phyloP scores from a whole-genome alignment of 495 filamentous ascomycete genomes.

The Emericellopsis terricola region DNA sequence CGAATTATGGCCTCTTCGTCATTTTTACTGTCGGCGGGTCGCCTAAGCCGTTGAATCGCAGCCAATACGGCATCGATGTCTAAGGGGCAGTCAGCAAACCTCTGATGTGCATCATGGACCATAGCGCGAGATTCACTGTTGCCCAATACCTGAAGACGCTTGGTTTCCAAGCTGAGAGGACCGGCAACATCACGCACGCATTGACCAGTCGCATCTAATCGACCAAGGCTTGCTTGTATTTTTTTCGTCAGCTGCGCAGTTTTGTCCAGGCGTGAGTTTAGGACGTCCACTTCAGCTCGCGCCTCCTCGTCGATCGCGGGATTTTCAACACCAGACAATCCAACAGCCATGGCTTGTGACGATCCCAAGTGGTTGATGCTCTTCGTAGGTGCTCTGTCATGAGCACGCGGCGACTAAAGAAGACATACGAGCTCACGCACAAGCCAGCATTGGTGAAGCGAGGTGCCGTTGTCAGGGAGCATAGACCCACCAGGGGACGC shows the following conservation, averaged over 20 bases:
- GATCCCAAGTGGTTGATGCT: neutral
- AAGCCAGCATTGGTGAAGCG: no score
- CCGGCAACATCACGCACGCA: constrained; percentile 83
- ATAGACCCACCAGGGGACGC: no score
- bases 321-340: constrained; percentile 17
- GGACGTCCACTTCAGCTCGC: constrained; percentile 46
- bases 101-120: neutral
- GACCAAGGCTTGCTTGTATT: constrained; percentile 70
- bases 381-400: no score
- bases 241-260: constrained; percentile 70
- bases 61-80: constrained; percentile 74
- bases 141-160: constrained; percentile 65
- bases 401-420: no score
- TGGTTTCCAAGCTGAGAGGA: constrained; percentile 84
- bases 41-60: constrained; percentile 73
- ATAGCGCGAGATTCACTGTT: constrained; percentile 33
- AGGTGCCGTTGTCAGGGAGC: no score
- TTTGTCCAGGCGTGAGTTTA: constrained; percentile 45
- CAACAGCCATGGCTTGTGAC: constrained; percentile 22
- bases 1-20: constrained; percentile 84
- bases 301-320: constrained; percentile 41
- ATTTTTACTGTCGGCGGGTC: constrained; percentile 73
- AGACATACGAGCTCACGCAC: no score
- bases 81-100: constrained; percentile 4
- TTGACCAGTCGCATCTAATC: constrained; percentile 72